Percentiles rank a stretch among this genome's conserved stretches.
Evolutionary conservation across 2,329 filamentous ascomycete genomes (phyloP).

Genomic region (Fusarium papillatum): DNA sequence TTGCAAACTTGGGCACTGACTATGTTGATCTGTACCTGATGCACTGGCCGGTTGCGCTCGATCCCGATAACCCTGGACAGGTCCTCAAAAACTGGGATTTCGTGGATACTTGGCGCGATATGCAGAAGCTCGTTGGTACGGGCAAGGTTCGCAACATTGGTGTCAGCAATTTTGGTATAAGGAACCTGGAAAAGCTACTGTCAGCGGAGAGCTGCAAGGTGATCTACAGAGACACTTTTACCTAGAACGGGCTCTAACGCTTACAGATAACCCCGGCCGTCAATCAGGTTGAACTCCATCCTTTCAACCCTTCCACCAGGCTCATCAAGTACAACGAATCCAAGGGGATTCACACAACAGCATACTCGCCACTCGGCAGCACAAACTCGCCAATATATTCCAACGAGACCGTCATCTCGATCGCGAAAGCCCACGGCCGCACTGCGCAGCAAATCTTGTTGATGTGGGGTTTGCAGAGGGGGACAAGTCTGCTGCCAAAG

Average conservation of each 20-base stretch:
- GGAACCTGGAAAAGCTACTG: constrained; percentile 54
- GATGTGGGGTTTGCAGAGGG: constrained; percentile 10
- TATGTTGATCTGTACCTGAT: constrained; percentile 65
- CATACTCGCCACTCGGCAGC: constrained; percentile 11
- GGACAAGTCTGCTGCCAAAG: constrained; percentile 4
- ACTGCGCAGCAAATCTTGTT: constrained; percentile 5
- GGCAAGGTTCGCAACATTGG: constrained; percentile 61
- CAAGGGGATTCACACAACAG: constrained; percentile 5
- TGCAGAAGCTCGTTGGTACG: constrained; percentile 53
- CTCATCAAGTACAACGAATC: background rate
- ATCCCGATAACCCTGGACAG: constrained; percentile 23
- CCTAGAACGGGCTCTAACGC: background rate
- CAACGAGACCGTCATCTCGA: background rate
- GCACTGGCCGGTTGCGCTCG: constrained; percentile 61
- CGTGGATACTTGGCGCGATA: constrained; percentile 68
- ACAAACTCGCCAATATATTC: constrained; percentile 7
- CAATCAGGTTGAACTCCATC: constrained; percentile 79
- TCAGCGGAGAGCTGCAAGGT: constrained; percentile 10
- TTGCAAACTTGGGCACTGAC: constrained; percentile 61
- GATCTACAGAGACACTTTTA: background rate
- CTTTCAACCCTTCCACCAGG: constrained; percentile 50
- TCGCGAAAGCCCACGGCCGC: background rate
- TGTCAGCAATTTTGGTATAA: constrained; percentile 64
- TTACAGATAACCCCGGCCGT: constrained; percentile 67
- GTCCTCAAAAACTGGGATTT: constrained; percentile 36